A percentile compares a stretch with the other conserved stretches of the same genome.
Evolutionary conservation across 192 early-diverging fungal species (phyloP).

Genomic region (Gamsiella multidivaricata): DNA sequence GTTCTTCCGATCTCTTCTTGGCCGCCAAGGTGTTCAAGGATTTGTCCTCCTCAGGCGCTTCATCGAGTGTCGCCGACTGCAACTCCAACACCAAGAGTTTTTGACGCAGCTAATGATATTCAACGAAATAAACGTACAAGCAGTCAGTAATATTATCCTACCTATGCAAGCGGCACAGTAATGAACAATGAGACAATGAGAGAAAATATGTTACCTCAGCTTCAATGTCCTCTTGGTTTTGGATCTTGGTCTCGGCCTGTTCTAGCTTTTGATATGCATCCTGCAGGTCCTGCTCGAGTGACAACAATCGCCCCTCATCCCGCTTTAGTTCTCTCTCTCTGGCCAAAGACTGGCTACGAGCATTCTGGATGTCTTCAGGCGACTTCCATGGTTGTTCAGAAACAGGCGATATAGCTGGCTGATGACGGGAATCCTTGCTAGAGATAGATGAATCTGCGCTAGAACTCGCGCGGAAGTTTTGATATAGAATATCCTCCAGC

Average conservation of each 20-base stretch:
- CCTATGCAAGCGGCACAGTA: too few relatives aligned
- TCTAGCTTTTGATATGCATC: constrained; percentile 24
- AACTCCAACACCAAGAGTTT: constrained; percentile 39
- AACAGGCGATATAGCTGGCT: neutral
- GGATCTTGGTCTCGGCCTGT: constrained; percentile 19
- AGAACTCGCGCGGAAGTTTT: constrained; percentile 42
- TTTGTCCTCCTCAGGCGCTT: constrained; percentile 7
- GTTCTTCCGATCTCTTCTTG: constrained; percentile 16
- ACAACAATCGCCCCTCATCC: constrained; percentile 23
- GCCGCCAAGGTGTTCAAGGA: neutral
- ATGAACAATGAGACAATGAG: too few relatives aligned
- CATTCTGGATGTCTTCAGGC: constrained; percentile 26
- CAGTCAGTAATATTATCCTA: neutral
- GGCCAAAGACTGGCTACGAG: constrained; percentile 22
- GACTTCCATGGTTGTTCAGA: constrained; percentile 40
- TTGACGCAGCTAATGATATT: constrained; percentile 30
- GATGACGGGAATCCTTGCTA: constrained; percentile 32
- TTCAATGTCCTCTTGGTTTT: constrained; percentile 11
- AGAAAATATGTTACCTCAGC: too few relatives aligned
- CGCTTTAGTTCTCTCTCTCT: constrained; percentile 24
- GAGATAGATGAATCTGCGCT: constrained; percentile 26
- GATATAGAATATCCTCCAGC: constrained; percentile 55
- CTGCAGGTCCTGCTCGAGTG: constrained; percentile 29
- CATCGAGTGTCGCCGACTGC: constrained; percentile 39
- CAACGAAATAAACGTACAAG: neutral